A percentile compares a stretch with the other conserved stretches of the same genome.
Evolutionary conservation across 306 rosid genomes (phyloP).

Genomic region (Dryas alaskensis): DNA sequence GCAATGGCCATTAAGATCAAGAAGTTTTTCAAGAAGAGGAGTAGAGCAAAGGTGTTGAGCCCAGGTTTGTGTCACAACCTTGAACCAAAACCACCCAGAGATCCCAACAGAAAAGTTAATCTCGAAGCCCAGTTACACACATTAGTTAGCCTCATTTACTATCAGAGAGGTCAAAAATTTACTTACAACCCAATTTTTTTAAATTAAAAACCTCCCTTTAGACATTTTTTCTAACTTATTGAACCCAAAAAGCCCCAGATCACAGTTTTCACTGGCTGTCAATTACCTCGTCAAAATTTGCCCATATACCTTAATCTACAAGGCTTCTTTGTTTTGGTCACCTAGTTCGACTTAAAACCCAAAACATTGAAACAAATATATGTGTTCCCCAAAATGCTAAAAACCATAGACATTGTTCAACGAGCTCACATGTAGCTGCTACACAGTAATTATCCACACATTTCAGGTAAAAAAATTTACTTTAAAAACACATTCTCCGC

Average conservation of each 20-base stretch:
- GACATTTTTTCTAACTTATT: slow-evolving; percentile 4
- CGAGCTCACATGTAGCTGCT: background rate
- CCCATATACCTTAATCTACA: slow-evolving; percentile 24
- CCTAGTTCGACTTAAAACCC: slow-evolving; percentile 11
- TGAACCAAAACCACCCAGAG: background rate
- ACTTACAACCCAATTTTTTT: background rate
- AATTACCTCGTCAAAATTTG: background rate
- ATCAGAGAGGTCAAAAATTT: background rate
- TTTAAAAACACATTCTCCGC: background rate
- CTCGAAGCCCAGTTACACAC: slow-evolving; percentile 1
- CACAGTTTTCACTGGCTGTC: slow-evolving; percentile 1
- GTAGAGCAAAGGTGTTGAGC: background rate
- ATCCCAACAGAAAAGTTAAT: background rate
- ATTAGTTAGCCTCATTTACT: background rate
- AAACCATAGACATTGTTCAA: slow-evolving; percentile 7
- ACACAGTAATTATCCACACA: slow-evolving; percentile 2
- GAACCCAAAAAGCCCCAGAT: slow-evolving; percentile 14
- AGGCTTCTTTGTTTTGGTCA: slow-evolving; percentile 11
- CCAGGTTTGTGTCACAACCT: background rate
- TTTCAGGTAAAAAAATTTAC: slow-evolving; percentile 2
- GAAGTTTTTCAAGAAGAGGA: background rate
- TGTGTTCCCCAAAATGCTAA: slow-evolving; percentile 4
- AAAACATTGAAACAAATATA: slow-evolving; percentile 23
- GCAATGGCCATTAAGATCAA: background rate
- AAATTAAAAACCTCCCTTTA: background rate